A percentile compares a stretch with the other conserved stretches of the same genome.
Evolutionary conservation across 257 asterid genomes (phyloP).

Genomic region (Datura wrightii): DNA sequence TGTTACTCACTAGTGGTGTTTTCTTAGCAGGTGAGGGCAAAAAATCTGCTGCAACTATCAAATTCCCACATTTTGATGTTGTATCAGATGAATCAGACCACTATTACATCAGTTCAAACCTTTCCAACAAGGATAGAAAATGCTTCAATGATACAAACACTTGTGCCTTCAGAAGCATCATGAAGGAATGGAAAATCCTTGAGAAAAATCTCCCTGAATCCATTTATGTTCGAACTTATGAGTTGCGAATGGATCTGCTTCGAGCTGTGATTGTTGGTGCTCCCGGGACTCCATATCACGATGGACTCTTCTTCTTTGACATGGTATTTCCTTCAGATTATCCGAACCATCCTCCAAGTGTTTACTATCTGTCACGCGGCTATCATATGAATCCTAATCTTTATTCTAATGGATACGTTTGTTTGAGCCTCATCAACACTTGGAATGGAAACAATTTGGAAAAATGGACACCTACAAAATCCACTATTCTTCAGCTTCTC

Average conservation of each 20-base stretch:
- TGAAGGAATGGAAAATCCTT: slow-evolving; percentile 69
- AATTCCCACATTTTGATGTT: slow-evolving; percentile 51
- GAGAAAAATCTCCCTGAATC: slow-evolving; percentile 56
- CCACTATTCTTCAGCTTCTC: slow-evolving; percentile 62
- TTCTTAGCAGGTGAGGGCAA: slow-evolving; percentile 33
- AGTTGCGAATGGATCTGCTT: slow-evolving; percentile 56
- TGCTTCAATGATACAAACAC: slow-evolving; percentile 32
- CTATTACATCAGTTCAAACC: slow-evolving; percentile 33
- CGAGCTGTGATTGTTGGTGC: slow-evolving; percentile 72
- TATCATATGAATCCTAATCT: slow-evolving; percentile 64
- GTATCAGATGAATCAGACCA: slow-evolving; percentile 50
- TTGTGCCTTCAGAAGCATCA: slow-evolving; percentile 34
- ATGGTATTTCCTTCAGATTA: slow-evolving; percentile 55
- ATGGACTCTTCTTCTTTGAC: slow-evolving; percentile 77
- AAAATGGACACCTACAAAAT: slow-evolving; percentile 45
- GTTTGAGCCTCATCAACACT: slow-evolving; percentile 63
- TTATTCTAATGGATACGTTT: slow-evolving; percentile 47
- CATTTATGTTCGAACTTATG: slow-evolving; percentile 61
- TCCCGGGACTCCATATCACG: slow-evolving; percentile 66
- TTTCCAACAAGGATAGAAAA: not conserved
- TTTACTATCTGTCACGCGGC: slow-evolving; percentile 58
- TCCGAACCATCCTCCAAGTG: slow-evolving; percentile 57
- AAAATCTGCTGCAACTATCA: not conserved
- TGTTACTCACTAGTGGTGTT: not conserved
- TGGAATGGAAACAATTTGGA: slow-evolving; percentile 46